Percentiles rank a stretch among this genome's conserved stretches.
Evolutionary conservation across 768 basidiomycete genomes (phyloP).

Genomic region (Tricholomella constricta): DNA sequence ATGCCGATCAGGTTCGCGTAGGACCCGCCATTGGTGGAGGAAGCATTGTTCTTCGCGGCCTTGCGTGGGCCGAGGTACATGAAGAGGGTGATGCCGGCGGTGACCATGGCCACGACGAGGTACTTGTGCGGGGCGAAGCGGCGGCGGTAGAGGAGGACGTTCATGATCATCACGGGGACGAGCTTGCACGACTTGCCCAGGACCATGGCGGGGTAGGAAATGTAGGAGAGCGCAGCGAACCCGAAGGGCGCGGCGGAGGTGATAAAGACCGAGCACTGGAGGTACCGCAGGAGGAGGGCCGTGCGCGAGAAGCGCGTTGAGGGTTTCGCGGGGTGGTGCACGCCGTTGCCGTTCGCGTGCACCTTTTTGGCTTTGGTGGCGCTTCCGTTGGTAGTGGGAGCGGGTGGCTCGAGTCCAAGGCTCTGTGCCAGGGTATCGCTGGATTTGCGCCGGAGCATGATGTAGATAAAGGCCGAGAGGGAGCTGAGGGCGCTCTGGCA

Average conservation of each 20-base stretch:
- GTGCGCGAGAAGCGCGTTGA: slow-evolving; percentile 39
- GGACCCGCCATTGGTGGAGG: slow-evolving; percentile 39
- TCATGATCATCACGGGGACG: slow-evolving; percentile 98
- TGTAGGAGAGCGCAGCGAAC: slow-evolving; percentile 91
- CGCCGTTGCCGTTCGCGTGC: slow-evolving; percentile 38
- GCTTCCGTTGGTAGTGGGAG: slow-evolving; percentile 21
- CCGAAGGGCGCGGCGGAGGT: slow-evolving; percentile 94
- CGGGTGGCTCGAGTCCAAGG: slow-evolving; percentile 57
- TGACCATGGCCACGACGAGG: slow-evolving; percentile 91
- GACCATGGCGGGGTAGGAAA: slow-evolving; percentile 98
- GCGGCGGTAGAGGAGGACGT: slow-evolving; percentile 91
- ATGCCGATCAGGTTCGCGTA: slow-evolving; percentile 72
- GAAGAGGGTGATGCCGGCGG: slow-evolving; percentile 87
- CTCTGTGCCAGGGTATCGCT: slow-evolving; percentile 53
- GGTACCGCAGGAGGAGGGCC: slow-evolving; percentile 68
- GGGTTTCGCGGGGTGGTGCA: slow-evolving; percentile 31
- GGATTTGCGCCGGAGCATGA: slow-evolving; percentile 60
- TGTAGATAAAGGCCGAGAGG: slow-evolving; percentile 76
- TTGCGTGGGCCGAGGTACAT: slow-evolving; percentile 82
- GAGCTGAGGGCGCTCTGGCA: slow-evolving; percentile 81
- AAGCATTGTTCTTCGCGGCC: slow-evolving; percentile 40
- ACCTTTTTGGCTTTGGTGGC: slow-evolving; percentile 29
- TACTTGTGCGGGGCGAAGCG: slow-evolving; percentile 94
- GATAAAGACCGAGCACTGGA: slow-evolving; percentile 86
- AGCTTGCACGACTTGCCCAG: slow-evolving; percentile 99